phyloP scores from a whole-genome alignment of 1,284 basidiomycete species.

The Inonotus obliquus region DNA sequence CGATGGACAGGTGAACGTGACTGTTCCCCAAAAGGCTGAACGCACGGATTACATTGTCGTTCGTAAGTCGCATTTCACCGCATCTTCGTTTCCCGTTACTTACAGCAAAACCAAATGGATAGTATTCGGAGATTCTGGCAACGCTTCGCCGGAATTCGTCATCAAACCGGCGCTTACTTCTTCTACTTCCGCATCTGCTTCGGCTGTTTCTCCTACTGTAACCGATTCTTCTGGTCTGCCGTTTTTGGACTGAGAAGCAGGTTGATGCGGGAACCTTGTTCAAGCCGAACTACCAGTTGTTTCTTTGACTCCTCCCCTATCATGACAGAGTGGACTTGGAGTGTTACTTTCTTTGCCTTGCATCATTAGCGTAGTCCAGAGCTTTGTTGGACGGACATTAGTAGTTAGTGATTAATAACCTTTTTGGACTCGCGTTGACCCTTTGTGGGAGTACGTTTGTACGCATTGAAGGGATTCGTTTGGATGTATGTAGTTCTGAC shows the following conservation, averaged over 20 bases:
- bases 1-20: slow-evolving; percentile 45
- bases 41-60: slow-evolving; percentile 43
- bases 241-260: background rate
- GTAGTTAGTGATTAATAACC: background rate
- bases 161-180: slow-evolving; percentile 20
- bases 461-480: background rate
- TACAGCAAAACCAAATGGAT: background rate
- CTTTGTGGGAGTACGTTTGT: background rate
- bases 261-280: background rate
- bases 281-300: too few relatives aligned
- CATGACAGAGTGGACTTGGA: background rate
- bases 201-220: background rate
- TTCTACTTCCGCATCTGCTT: background rate
- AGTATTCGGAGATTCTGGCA: slow-evolving; percentile 36
- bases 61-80: slow-evolving; percentile 31
- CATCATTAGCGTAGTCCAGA: background rate
- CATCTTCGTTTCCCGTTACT: background rate
- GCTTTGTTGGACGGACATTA: background rate
- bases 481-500: too few relatives aligned
- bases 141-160: slow-evolving; percentile 30
- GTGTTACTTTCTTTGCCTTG: background rate
- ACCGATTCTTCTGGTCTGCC: background rate
- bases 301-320: background rate
- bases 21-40: slow-evolving; percentile 48
- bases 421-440: background rate